Base-by-base conservation (phyloP, 768 basidiomycete species). In the Gautieria morchelliformis region DNA sequence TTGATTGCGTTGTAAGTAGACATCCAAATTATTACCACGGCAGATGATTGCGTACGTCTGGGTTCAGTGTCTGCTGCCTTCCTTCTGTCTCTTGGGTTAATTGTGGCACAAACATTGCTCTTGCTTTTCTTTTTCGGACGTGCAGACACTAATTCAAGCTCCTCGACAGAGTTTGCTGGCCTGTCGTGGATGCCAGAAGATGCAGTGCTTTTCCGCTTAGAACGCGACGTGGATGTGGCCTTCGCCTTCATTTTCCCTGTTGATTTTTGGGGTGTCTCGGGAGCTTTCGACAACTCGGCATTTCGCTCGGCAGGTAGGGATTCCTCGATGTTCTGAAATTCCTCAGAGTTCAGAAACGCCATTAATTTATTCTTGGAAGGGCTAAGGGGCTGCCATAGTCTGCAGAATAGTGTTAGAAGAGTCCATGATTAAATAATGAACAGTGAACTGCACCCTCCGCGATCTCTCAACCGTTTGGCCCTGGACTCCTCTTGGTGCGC, bases 291-390 rank as follows among this genome's bases (percentile, higher is more conserved):
- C 22, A 24, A 24, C 3, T 49, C 48, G 3, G 20, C 48, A 2
- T 22, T 17, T 32, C 40, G 27, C 37, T 52, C 33, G 10, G 22
- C n/a, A 35, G 15, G 35, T 19, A 4, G 48, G 1, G 37, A 35
- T 19, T 37, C 35, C 51, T 39, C 24, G 37, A 39, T 40, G 32
- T 52, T 20, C 1, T 40, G 51, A 52, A 52, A 52, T 5, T 35
- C 51, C 6, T 4, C 33, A 39, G 51, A 40, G 19, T 52, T 20
- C 3, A 52, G 35, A 39, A 52, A 22, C 6, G 33, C n/a, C 51
- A 52, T 37, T 19, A 52, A 20, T 17, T 37, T 39, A 24, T 52
- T 52, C 51, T 52, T 52, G 11, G 51, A 52, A n/a, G 51, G 51
- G 19, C 51, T 52, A 12, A 52, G 51, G 19, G 51, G 51, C 51